Evolutionary conservation across 2,329 filamentous ascomycete genomes (phyloP), one percentile per base, ranked within the genome.

Genomic region (Metarhizium anisopliae): DNA sequence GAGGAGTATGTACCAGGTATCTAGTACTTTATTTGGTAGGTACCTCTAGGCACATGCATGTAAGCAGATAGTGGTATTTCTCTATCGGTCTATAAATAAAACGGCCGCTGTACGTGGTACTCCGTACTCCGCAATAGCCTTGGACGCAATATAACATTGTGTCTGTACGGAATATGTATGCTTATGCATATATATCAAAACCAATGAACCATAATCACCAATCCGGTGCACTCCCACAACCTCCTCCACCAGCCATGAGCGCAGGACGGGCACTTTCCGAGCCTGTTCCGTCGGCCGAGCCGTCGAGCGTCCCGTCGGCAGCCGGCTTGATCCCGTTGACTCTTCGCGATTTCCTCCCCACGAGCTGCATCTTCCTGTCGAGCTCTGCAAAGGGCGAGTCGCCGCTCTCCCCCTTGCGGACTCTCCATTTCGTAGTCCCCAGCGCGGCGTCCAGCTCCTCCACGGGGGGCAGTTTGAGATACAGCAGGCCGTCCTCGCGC

Each of bases 401-500:
- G 7, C 70, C 71, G 35, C 72, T 69, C 70, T 94, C 90, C 2
- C 79, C 86, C 70, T 86, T 87, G 73, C 79, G 86, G 18, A 95
- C 84, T 72, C 81, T 88, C 83, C 89, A 96, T 72, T 82, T 86
- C 63, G 78, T 76, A 0, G 90, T 96, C 0, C 90, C 90, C 32
- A 96, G 74, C 55, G 89, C 81, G 1, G 79, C 79, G 67, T 96
- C 91, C 49, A 96, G 76, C 72, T 95, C 91, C 54, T 86, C 85
- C 0, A 92, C 79, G 0, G 89, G 86, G 20, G 91, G 91, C 32
- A 96, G 75, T 71, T 87, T 87, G 59, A 95, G 71, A 69, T 94
- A 93, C 2, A 96, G 78, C 78, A 83, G 82, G 0, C 88, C 89
- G 68, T 94, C 90, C 2, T 60, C 56, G 11, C 90, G 76, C 67